Percentiles rank a stretch among this genome's conserved stretches.
Evolutionary conservation across 306 rosid species (phyloP).

Genomic region (Quercus robur): DNA sequence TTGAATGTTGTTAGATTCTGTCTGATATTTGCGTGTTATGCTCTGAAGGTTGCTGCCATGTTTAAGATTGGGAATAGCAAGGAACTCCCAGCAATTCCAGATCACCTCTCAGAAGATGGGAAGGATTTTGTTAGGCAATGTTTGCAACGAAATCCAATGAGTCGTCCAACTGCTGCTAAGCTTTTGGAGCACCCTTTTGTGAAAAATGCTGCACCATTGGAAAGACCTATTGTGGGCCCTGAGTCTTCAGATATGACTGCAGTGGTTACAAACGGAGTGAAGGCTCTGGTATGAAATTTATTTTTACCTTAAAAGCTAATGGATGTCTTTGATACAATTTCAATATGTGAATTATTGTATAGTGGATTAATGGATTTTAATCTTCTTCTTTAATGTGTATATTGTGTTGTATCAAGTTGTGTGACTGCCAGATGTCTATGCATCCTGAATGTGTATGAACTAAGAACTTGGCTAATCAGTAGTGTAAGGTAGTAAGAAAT

Average conservation of each 20-base stretch:
- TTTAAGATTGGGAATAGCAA: slow-evolving; percentile 84
- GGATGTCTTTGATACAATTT: neutral
- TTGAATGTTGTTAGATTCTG: neutral
- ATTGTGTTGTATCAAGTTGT: neutral
- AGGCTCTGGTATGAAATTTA: slow-evolving; percentile 52
- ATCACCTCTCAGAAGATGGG: slow-evolving; percentile 76
- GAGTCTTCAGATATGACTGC: slow-evolving; percentile 52
- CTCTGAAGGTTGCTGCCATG: slow-evolving; percentile 83
- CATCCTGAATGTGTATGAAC: neutral
- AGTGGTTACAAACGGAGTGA: slow-evolving; percentile 59
- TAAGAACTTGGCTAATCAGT: neutral
- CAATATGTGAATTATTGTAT: slow-evolving; percentile 7
- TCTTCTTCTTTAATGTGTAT: neutral
- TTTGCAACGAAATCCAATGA: slow-evolving; percentile 69
- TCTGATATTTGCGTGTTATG: slow-evolving; percentile 29
- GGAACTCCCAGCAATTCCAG: slow-evolving; percentile 81
- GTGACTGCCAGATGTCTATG: neutral
- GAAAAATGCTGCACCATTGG: slow-evolving; percentile 61
- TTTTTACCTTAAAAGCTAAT: neutral
- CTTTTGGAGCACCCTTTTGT: slow-evolving; percentile 94
- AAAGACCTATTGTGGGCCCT: slow-evolving; percentile 48
- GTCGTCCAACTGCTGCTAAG: slow-evolving; percentile 69
- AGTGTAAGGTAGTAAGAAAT: neutral
- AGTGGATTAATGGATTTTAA: neutral
- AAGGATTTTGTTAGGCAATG: slow-evolving; percentile 74